Conservation (phyloP, 1,139 yeast species). For the Arxiozyma bovina region DNA sequence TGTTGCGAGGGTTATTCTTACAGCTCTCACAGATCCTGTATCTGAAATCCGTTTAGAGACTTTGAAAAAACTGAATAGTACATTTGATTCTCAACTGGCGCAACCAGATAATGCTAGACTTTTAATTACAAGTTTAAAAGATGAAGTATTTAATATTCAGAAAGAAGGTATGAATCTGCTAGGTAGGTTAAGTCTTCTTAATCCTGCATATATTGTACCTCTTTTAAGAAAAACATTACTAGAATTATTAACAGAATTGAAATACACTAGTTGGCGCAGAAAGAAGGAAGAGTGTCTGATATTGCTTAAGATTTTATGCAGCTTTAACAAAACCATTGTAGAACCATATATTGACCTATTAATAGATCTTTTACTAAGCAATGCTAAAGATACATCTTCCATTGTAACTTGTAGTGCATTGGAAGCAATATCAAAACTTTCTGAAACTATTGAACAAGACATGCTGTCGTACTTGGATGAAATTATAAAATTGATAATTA, state of each 20-base stretch:
- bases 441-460: constrained; percentile 84
- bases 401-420: constrained; percentile 83
- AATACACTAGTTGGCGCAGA: constrained; percentile 65
- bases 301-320: constrained; percentile 61
- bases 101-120: constrained; percentile 86
- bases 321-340: constrained; percentile 70
- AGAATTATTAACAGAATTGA: constrained; percentile 76
- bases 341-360: constrained; percentile 88
- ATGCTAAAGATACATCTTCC: constrained; percentile 63
- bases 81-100: constrained; percentile 83
- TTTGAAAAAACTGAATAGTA: constrained; percentile 58
- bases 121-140: constrained; percentile 82
- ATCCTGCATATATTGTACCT: constrained; percentile 95
- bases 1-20: constrained; percentile 65
- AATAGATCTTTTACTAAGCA: constrained; percentile 70
- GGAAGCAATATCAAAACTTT: constrained; percentile 79
- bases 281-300: constrained; percentile 84
- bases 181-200: constrained; percentile 75
- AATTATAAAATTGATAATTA: constrained; percentile 80
- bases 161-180: constrained; percentile 71
- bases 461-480: constrained; percentile 62
- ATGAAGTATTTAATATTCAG: constrained; percentile 77
- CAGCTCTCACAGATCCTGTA: constrained; percentile 84
- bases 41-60: constrained; percentile 80
- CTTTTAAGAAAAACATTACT: constrained; percentile 78